These are phyloP conservation scores for Kwoniella sp. DNA, from an alignment of 768 basidiomycete genomes.

Conservation along the genomic window DNA sequence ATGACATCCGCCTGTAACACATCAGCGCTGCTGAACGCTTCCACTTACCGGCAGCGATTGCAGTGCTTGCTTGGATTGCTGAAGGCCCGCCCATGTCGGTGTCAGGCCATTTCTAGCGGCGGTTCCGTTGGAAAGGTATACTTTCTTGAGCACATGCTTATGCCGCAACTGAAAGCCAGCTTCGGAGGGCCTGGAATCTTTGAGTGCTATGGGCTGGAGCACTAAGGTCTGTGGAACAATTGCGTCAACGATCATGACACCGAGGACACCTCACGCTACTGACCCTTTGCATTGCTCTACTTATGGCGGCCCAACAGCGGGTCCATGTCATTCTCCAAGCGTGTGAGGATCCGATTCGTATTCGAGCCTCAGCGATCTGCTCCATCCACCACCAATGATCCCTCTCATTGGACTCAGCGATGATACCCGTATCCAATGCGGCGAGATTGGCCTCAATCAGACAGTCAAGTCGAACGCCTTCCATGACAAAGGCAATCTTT, in stretches of 20 bases:
- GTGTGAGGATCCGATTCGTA: not conserved
- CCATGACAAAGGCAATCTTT: not conserved
- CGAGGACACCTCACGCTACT: slow-evolving; percentile 5
- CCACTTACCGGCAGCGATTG: not conserved
- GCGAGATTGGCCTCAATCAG: slow-evolving; percentile 26
- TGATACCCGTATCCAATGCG: slow-evolving; percentile 19
- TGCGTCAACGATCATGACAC: too few species aligned
- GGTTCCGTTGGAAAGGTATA: slow-evolving; percentile 2
- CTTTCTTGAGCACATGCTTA: slow-evolving; percentile 21
- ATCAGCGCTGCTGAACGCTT: too few species aligned
- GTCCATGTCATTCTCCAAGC: slow-evolving; percentile 16
- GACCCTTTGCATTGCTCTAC: slow-evolving; percentile 18
- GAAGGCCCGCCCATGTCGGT: slow-evolving; percentile 8
- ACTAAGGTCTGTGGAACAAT: too few species aligned
- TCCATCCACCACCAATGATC: slow-evolving; percentile 39
- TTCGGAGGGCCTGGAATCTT: not conserved
- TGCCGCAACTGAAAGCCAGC: slow-evolving; percentile 25
- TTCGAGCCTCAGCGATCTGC: slow-evolving; percentile 6
- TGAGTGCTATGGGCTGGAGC: too few species aligned
- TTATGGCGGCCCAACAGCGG: slow-evolving; percentile 14
- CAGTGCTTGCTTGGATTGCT: not conserved
- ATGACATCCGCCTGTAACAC: too few species aligned
- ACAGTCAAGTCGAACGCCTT: slow-evolving; percentile 32
- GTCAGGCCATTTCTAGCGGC: slow-evolving; percentile 1
- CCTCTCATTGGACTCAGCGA: slow-evolving; percentile 16